Evolutionary conservation across 495 filamentous ascomycete species (phyloP), one percentile per base, ranked within the genome.

Genomic region (Lentithecium fluviatile): DNA sequence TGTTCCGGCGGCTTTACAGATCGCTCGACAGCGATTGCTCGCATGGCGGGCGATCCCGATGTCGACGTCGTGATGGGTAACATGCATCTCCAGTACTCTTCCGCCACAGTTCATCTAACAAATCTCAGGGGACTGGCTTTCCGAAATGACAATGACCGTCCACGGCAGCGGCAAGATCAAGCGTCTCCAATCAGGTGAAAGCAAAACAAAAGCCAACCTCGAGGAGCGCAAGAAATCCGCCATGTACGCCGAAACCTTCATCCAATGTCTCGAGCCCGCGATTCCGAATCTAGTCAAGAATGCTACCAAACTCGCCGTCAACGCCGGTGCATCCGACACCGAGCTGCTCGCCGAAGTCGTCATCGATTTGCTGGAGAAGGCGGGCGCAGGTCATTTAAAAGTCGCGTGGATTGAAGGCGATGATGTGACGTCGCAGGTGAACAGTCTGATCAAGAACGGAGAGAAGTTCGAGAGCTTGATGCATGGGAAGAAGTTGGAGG

Each of bases 321-420:
- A 85, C 74, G 82, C 81, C 21, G 82, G 82, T 0, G 79, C 78
- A 15, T 70, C 70, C 2, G 79, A 83, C 64, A 79, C 78, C 0
- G 65, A 78, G 63, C 71, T 67, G 12, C 69, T 84, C 2, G 74
- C 74, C 32, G 65, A 81, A 23, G 76, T 72, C 23, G 77, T 83
- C 0, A 64, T 52, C 26, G 56, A 74, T n/a, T 74, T 79, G 71
- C 36, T 82, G 8, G 62, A 71, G 26, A 57, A 70, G 13, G 76
- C 78, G 40, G 73, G 73, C 3, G 54, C 81, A 17, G 66, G 77
- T 50, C 67, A n/a, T n/a, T n/a, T n/a, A 82, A 81, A 79, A 69
- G 78, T 80, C 1, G 79, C 79, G 7, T 83, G 75, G 73, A 71
- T 83, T 1, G 73, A 72, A 19, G 80, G 80, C 1, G 79, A 83